Percentiles rank a stretch among this genome's conserved stretches.
Evolutionary conservation across 257 asterid genomes (phyloP).

Genomic region (Scutellaria galericulata): DNA sequence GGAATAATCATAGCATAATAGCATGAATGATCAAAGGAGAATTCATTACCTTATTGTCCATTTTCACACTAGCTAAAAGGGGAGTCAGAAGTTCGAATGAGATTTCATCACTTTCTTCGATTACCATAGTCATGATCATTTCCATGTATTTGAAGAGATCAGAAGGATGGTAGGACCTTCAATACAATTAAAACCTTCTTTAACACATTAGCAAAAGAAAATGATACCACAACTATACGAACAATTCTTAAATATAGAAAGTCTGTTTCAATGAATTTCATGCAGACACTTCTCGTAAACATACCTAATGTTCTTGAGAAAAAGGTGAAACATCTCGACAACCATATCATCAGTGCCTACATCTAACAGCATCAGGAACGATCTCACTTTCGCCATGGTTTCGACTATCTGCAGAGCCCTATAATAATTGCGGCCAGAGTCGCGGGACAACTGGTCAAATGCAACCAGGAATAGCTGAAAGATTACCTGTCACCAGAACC

Average conservation of each 20-base stretch:
- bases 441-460: conserved; percentile 48
- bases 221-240: conserved; percentile 4
- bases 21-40: conserved; percentile 22
- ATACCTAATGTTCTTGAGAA: conserved; percentile 55
- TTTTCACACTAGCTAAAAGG: conserved; percentile 59
- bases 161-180: conserved; percentile 52
- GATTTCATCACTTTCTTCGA: conserved; percentile 57
- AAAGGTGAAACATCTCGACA: conserved; percentile 52
- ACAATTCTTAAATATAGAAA: conserved; percentile 14
- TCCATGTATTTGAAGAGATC: conserved; percentile 52
- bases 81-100: conserved; percentile 58
- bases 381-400: conserved; percentile 50
- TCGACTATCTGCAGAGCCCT: conserved; percentile 53
- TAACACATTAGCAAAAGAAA: conserved; percentile 29
- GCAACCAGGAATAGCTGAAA: conserved; percentile 45
- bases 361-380: conserved; percentile 51
- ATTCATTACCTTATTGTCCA: conserved; percentile 52
- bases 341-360: conserved; percentile 42
- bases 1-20: conserved; percentile 20
- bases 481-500: conserved; percentile 48
- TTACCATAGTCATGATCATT: conserved; percentile 52
- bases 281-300: not conserved
- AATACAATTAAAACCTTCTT: conserved; percentile 29
- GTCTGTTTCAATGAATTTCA: not conserved
- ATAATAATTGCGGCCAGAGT: conserved; percentile 37